Conservation (phyloP, 441 rosid species). For the Pelargonium myrrhifolium region DNA sequence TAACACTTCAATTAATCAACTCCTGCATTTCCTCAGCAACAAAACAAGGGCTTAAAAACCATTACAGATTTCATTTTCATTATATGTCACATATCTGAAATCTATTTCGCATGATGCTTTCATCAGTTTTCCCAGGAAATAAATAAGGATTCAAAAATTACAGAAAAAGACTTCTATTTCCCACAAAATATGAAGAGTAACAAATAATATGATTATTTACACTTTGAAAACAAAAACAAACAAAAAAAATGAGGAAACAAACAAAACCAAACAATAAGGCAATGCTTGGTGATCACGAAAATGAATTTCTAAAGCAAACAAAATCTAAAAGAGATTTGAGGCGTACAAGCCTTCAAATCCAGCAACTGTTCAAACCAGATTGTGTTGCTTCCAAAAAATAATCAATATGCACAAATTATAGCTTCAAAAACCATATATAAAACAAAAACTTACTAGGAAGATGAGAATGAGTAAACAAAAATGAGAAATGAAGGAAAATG, state of each 20-base stretch:
- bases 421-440: background rate
- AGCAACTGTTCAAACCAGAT: background rate
- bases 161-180: background rate
- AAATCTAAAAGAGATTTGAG: background rate
- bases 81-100: background rate
- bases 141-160: background rate
- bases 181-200: background rate
- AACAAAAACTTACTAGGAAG: background rate
- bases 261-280: background rate
- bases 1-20: background rate
- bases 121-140: background rate
- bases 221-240: no score
- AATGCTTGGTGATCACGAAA: constrained; percentile 2
- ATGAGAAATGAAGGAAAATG: background rate
- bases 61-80: background rate
- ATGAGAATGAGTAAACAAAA: background rate
- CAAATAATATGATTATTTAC: background rate
- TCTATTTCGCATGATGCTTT: background rate
- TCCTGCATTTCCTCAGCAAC: background rate
- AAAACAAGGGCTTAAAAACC: background rate
- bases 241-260: background rate
- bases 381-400: no score
- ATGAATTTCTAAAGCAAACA: background rate
- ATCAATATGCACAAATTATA: no score
- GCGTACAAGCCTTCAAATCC: background rate